Conservation (phyloP, 2,329 filamentous ascomycete genomes). For the Talaromyces piceae region DNA sequence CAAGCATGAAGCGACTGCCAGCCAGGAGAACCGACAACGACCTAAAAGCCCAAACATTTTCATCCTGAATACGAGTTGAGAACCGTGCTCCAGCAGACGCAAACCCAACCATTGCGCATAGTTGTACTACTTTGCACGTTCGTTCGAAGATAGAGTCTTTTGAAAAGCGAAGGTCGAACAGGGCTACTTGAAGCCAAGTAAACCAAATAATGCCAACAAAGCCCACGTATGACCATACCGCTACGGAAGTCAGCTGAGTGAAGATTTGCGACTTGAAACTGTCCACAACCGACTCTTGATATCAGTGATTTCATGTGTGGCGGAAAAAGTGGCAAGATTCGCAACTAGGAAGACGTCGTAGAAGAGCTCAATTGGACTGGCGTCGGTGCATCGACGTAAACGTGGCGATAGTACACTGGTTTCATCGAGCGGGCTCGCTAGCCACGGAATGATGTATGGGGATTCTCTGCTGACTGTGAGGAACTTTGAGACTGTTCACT, state of each 20-base stretch:
- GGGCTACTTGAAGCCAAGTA: constrained; percentile 58
- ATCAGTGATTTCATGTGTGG: constrained; percentile 49
- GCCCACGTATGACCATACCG: constrained; percentile 42
- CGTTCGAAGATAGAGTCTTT: constrained; percentile 59
- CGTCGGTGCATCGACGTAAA: constrained; percentile 41
- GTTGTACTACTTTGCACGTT: constrained; percentile 50
- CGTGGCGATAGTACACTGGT: constrained; percentile 19
- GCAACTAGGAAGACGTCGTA: constrained; percentile 58
- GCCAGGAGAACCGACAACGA: constrained; percentile 39
- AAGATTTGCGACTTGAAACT: background rate
- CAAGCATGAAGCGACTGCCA: constrained; percentile 47
- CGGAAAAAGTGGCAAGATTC: constrained; percentile 57
- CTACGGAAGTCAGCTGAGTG: constrained; percentile 19
- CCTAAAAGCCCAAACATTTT: constrained; percentile 39
- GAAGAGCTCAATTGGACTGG: constrained; percentile 51
- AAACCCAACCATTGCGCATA: constrained; percentile 59
- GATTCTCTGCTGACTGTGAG: constrained; percentile 3
- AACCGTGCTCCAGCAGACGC: constrained; percentile 50
- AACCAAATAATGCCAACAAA: constrained; percentile 58
- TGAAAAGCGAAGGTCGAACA: constrained; percentile 61
- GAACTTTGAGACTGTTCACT: background rate
- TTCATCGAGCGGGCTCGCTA: constrained; percentile 28
- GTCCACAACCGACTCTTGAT: constrained; percentile 24
- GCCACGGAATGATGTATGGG: constrained; percentile 19
- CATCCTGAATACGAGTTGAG: constrained; percentile 30